These are phyloP conservation scores for Suillus cothurnatus DNA, from an alignment of 768 basidiomycete genomes.

Conservation along the genomic window DNA sequence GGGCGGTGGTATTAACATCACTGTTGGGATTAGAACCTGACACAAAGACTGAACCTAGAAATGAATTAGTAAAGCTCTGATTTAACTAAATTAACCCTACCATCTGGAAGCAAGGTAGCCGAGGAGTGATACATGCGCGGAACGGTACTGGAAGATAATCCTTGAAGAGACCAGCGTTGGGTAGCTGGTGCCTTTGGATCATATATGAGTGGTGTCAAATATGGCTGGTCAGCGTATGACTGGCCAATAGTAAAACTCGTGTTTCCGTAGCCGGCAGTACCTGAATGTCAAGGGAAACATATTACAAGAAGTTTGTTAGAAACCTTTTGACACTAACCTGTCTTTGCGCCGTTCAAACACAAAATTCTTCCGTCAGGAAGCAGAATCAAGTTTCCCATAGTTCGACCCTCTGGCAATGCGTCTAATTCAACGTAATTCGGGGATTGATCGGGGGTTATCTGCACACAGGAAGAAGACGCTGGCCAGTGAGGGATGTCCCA, in stretches of 20 bases:
- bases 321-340: conserved; percentile 24
- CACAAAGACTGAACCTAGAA: conserved; percentile 63
- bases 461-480: conserved; percentile 77
- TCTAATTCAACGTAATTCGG: conserved; percentile 63
- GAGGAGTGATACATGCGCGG: conserved; percentile 83
- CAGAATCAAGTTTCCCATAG: conserved; percentile 73
- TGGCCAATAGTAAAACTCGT: conserved; percentile 57
- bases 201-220: conserved; percentile 61
- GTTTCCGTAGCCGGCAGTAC: conserved; percentile 71
- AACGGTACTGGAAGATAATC: conserved; percentile 58
- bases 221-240: conserved; percentile 67
- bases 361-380: conserved; percentile 73
- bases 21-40: conserved; percentile 83
- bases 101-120: conserved; percentile 70
- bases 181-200: conserved; percentile 64
- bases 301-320: not conserved
- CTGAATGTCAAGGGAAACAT: conserved; percentile 23
- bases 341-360: conserved; percentile 64
- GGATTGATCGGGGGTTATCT: conserved; percentile 72
- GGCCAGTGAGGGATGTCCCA: conserved; percentile 56
- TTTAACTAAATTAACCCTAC: conserved; percentile 27
- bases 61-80: not conserved
- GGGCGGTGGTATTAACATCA: conserved; percentile 54
- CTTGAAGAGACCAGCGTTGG: conserved; percentile 65
- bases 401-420: conserved; percentile 61